Percentiles rank a stretch among this genome's conserved stretches.
Conservation (phyloP, 768 basidiomycete genomes). For the Hypsizygus marmoreus region DNA sequence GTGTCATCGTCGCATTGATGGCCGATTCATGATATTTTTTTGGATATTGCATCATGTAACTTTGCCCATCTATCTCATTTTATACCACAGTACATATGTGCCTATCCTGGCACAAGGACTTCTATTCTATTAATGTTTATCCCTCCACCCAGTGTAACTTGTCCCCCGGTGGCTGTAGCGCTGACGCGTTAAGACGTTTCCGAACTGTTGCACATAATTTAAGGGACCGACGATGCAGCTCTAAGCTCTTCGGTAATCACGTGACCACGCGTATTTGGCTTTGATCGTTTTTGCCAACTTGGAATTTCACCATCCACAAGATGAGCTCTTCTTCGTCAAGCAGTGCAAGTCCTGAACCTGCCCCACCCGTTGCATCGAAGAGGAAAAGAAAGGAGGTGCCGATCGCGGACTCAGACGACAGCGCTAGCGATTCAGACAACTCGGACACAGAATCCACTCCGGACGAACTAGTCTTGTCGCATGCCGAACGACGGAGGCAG, state of each 20-base stretch:
- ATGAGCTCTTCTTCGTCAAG: conserved; percentile 40
- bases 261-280: too few species aligned
- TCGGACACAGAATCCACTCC: conserved; percentile 26
- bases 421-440: conserved; percentile 24
- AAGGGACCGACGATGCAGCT: too few species aligned
- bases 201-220: too few species aligned
- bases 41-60: not conserved
- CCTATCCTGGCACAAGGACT: too few species aligned
- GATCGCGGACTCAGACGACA: conserved; percentile 14
- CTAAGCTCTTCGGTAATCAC: too few species aligned
- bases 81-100: too few species aligned
- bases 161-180: too few species aligned
- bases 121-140: too few species aligned
- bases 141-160: too few species aligned
- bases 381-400: conserved; percentile 29
- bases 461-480: conserved; percentile 64
- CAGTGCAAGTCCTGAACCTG: conserved; percentile 30
- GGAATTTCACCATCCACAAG: not conserved
- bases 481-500: conserved; percentile 69
- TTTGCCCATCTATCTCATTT: too few species aligned
- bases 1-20: conserved; percentile 11
- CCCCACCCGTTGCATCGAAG: conserved; percentile 24
- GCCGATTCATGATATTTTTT: not conserved
- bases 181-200: too few species aligned
- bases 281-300: conserved; percentile 7